Base-by-base conservation (phyloP, 208 protist species). In the Wallacemonas sp. region DNA sequence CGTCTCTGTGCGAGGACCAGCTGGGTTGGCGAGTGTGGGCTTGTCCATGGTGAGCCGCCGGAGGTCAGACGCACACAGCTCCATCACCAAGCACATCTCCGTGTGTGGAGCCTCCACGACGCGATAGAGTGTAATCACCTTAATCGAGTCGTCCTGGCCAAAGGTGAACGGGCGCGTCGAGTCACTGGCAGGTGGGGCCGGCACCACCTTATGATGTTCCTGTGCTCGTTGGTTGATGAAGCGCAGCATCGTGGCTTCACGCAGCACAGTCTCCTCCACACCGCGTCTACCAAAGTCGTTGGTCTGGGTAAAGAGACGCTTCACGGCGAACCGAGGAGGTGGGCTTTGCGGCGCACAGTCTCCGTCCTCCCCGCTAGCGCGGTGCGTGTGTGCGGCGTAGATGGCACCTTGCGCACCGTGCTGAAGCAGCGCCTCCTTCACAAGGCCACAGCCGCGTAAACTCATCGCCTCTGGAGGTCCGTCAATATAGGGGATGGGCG, bases 81-180 rank as follows among this genome's bases (percentile, higher is more conserved):
- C 86, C 75, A 96, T 55, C 54, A 93, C 82, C 5, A 96, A 77
- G 39, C 91, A 96, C 49, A 94, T 62, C 55, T 94, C 90, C 21
- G 72, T 56, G 54, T 91, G 82, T 17, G 90, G 87, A 1, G 90
- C 86, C 71, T 93, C 90, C 17, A 94, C 80, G 19, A 92, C 69
- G 11, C 80, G 68, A 19, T 84, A 62, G 6, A 93, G 75, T 5
- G 31, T 65, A 17, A 93, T 53, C 1, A 88, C 60, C 3, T 78
- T 55, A 0, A 81, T 79, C 1, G 66, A 66, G 6, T 62, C 63
- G 42, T 86, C 78, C 28, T 63, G 56, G 28, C 39, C 11, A 36
- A 61, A 51, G 1, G n/a, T n/a, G 11, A 54, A 19, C 33, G 12
- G 30, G 3, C 19, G 14, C 8, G 17, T 12, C 12, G 49, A 4